phyloP scores from a whole-genome alignment of 257 asterid genomes.

The Verbena officinalis region DNA sequence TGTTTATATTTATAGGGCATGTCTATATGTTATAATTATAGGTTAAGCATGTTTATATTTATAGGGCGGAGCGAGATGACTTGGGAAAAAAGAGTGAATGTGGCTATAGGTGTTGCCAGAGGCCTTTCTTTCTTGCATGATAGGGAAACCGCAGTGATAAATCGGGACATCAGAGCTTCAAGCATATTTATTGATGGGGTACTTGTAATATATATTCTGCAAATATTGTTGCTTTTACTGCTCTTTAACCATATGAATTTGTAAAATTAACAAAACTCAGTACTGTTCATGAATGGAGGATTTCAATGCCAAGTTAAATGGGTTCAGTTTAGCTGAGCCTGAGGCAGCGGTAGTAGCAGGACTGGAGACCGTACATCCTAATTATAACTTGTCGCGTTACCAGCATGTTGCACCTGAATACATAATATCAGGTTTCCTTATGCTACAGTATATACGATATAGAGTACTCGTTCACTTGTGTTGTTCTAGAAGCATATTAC shows the following conservation, averaged over 20 bases:
- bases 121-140: constrained; percentile 34
- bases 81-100: constrained; percentile 32
- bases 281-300: constrained; percentile 21
- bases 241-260: not conserved
- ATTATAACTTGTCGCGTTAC: not conserved
- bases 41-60: not conserved
- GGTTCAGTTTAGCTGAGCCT: not conserved
- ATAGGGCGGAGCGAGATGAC: constrained; percentile 21
- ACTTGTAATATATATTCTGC: not conserved
- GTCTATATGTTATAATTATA: too few species aligned
- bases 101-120: constrained; percentile 33
- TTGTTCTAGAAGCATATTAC: not conserved
- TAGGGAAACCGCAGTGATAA: constrained; percentile 1
- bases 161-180: constrained; percentile 6
- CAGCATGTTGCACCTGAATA: not conserved
- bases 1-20: too few species aligned
- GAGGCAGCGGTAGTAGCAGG: not conserved
- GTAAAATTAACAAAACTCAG: not conserved
- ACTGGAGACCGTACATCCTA: not conserved
- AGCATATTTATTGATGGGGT: constrained; percentile 27
- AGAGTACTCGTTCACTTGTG: not conserved
- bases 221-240: not conserved
- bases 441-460: too few species aligned
- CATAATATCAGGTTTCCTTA: not conserved
- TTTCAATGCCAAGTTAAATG: constrained; percentile 25